Base-by-base conservation (phyloP, 2,329 filamentous ascomycete species). In the Aspergillus sp. region DNA sequence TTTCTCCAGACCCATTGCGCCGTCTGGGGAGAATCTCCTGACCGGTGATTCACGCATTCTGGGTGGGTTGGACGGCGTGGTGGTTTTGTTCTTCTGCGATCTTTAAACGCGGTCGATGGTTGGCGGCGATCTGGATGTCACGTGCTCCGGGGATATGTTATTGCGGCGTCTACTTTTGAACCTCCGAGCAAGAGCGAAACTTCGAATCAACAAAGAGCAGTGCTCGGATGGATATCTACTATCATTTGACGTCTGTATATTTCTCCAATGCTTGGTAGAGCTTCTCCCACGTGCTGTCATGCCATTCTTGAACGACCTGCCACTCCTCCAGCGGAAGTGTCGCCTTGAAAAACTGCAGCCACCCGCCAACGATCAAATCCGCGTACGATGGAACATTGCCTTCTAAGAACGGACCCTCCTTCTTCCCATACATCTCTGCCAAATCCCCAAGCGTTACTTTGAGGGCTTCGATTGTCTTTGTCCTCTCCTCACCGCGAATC, bases 301-400 rank as follows among this genome's bases (percentile, higher is more conserved):
- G 45, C 48, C 50, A 52, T 8, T 7, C 33, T 19, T 38, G 9
- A 5, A 52, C 8, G 7, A 43, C 29, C 3, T 46, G 45, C 50
- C 48, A 52, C 46, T 52, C 48, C 35, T 42, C 33, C 29, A 12
- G 30, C 30, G 35, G 35, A 7, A 42, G 26, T 34, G 50, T 43
- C 30, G 30, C 36, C 28, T 44, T 48, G n/a, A 35, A 43, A 71
- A 78, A 75, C 4, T 68, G 65, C 57, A 81, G 46, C 78, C 79
- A 82, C 0, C 64, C 76, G 1, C 77, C 78, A 1, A 82, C 71
- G 32, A 81, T 77, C 0, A 80, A 55, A 54, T 82, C 79, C 1
- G 76, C 77, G 64, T 81, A 80, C 40, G 56, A 73, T 1, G 69
- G 66, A 56, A 1, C 51, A 42, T 0, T 53, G 51, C 76, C 77